Conservation (phyloP, 2,329 filamentous ascomycete genomes). For the Chaetomium sp. region DNA sequence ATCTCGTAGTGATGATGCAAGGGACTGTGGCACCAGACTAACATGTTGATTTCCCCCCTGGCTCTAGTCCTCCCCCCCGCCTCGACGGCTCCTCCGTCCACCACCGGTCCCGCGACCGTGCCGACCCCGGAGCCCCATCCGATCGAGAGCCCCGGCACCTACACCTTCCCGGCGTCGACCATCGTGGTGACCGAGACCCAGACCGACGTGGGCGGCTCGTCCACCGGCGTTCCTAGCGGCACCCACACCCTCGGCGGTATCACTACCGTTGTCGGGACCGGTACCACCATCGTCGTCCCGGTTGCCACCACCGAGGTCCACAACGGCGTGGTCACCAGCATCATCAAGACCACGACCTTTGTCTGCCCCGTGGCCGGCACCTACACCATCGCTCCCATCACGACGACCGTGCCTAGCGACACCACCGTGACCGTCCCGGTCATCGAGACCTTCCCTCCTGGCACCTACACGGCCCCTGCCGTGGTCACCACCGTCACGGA, state of each 20-base stretch:
- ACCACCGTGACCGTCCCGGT: slow-evolving; percentile 58
- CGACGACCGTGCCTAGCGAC: slow-evolving; percentile 50
- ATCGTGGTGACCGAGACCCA: slow-evolving; percentile 60
- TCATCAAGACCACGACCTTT: slow-evolving; percentile 63
- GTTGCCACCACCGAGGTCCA: slow-evolving; percentile 58
- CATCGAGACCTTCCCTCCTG: slow-evolving; percentile 58
- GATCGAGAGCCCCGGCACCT: slow-evolving; percentile 62
- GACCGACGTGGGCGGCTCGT: slow-evolving; percentile 58
- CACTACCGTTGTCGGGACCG: slow-evolving; percentile 60
- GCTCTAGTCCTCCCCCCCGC: slow-evolving; percentile 21
- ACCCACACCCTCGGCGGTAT: slow-evolving; percentile 66
- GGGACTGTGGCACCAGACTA: no score
- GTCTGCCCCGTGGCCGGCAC: slow-evolving; percentile 67
- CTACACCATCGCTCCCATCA: slow-evolving; percentile 67
- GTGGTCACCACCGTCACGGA: slow-evolving; percentile 61
- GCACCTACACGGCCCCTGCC: slow-evolving; percentile 66
- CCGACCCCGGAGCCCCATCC: slow-evolving; percentile 47
- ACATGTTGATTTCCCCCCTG: no score
- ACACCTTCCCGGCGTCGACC: slow-evolving; percentile 70
- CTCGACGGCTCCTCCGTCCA: slow-evolving; percentile 29
- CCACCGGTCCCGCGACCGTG: slow-evolving; percentile 39
- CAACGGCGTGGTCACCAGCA: slow-evolving; percentile 55
- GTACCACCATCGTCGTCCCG: slow-evolving; percentile 64
- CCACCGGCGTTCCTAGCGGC: slow-evolving; percentile 56
- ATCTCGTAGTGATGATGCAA: no score